Conservation (phyloP, 768 basidiomycete species). For the Fibroporia radiculosa region DNA sequence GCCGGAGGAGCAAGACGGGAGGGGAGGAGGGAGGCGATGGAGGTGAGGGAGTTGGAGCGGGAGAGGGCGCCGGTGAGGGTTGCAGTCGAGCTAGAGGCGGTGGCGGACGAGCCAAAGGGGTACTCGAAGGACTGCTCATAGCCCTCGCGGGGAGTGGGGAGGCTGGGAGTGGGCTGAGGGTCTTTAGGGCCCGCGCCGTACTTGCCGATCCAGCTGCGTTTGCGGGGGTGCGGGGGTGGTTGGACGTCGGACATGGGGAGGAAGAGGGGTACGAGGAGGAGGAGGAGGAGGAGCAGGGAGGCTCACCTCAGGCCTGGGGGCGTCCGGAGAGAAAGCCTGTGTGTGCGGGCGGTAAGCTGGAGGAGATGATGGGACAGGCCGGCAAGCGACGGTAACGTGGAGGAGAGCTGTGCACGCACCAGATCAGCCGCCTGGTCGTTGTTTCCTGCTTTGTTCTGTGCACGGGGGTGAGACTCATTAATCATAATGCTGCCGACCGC, state of each 20-base stretch:
- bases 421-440: constrained; percentile 8
- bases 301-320: constrained; percentile 23
- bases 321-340: constrained; percentile 17
- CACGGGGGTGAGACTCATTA: constrained; percentile 1
- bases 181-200: constrained; percentile 20
- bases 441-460: constrained; percentile 10
- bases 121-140: constrained; percentile 22
- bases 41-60: constrained; percentile 18
- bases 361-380: background rate
- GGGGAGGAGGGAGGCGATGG: constrained; percentile 19
- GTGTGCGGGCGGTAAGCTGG: constrained; percentile 2
- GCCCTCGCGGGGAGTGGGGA: constrained; percentile 25
- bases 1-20: constrained; percentile 24
- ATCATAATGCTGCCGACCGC: background rate
- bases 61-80: constrained; percentile 12
- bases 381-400: background rate
- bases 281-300: constrained; percentile 5
- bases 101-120: constrained; percentile 14
- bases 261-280: constrained; percentile 1
- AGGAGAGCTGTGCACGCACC: constrained; percentile 7
- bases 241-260: constrained; percentile 14
- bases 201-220: constrained; percentile 22
- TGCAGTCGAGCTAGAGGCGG: constrained; percentile 14
- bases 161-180: constrained; percentile 5
- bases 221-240: too few relatives aligned